These are phyloP conservation scores for Euptelea pleiosperma DNA, from an alignment of 164 flowering plant genomes.

Conservation along the genomic window DNA sequence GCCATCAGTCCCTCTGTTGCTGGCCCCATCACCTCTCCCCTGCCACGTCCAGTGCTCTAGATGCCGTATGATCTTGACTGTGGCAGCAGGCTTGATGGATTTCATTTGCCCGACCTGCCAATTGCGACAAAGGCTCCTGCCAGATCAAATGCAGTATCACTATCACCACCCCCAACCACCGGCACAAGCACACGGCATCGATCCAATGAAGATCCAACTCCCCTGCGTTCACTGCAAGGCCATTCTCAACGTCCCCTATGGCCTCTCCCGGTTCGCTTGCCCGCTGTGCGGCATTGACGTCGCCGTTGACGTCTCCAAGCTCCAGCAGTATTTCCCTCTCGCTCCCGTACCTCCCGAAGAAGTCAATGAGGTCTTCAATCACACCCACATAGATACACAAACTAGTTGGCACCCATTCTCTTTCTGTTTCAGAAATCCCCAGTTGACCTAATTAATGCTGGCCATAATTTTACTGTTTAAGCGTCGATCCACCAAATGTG, in stretches of 20 bases:
- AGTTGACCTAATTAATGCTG: constrained; percentile 8
- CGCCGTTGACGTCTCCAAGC: constrained; percentile 60
- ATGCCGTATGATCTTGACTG: constrained; percentile 67
- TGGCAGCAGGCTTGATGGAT: constrained; percentile 57
- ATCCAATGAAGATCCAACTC: constrained; percentile 93
- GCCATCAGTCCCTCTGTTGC: constrained; percentile 9
- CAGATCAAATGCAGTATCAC: constrained; percentile 59
- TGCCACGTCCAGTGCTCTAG: constrained; percentile 90
- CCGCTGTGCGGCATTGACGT: constrained; percentile 80
- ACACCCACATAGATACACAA: neutral
- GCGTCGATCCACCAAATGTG: no score
- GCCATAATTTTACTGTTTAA: no score
- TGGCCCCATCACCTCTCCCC: constrained; percentile 24
- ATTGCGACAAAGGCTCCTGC: constrained; percentile 84
- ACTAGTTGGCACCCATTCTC: no score
- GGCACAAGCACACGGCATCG: constrained; percentile 82
- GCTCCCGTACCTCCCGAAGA: constrained; percentile 61
- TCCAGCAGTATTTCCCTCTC: constrained; percentile 35
- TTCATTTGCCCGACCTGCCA: constrained; percentile 75
- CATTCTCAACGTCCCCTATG: constrained; percentile 89
- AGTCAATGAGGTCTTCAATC: constrained; percentile 62
- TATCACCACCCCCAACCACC: constrained; percentile 19
- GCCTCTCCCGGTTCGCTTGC: constrained; percentile 70
- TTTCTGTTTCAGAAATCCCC: neutral
- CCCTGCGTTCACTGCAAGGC: constrained; percentile 92